Conservation (phyloP, 176 grass and related monocot genomes). For the Alopecurus myosuroides region DNA sequence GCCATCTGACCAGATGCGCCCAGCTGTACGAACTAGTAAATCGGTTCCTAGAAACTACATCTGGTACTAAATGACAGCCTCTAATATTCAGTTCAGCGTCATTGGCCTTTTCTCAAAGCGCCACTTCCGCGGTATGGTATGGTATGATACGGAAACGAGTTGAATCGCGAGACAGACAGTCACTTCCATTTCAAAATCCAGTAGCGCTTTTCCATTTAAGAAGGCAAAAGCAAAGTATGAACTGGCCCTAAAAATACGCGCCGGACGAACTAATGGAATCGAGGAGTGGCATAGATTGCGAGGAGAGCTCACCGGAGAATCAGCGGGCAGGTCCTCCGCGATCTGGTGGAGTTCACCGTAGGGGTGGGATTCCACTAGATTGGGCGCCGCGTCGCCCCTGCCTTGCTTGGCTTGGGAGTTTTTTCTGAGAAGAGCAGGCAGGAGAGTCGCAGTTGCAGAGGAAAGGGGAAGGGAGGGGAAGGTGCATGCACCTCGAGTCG, state of each 20-base stretch:
- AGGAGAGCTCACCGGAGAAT: slow-evolving; percentile 20
- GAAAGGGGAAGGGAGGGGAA: neutral
- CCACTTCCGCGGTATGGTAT: neutral
- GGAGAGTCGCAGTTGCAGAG: slow-evolving; percentile 12
- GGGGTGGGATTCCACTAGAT: neutral
- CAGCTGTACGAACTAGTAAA: neutral
- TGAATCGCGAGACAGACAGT: neutral
- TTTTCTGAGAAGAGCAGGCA: neutral
- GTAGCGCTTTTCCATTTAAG: neutral
- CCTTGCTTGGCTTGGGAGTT: neutral
- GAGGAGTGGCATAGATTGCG: neutral
- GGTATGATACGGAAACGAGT: neutral
- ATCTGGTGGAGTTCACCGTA: neutral
- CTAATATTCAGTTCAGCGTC: neutral
- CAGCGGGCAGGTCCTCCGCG: neutral
- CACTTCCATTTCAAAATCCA: neutral
- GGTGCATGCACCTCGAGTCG: too few relatives aligned
- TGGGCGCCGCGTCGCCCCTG: neutral
- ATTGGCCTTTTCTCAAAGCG: neutral
- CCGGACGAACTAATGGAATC: neutral
- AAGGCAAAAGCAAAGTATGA: neutral
- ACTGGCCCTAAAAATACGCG: neutral
- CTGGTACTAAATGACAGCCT: neutral
- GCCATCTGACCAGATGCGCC: neutral
- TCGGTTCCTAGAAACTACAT: neutral